Evolutionary conservation across 768 basidiomycete species (phyloP), one percentile per base, ranked within the genome.

Genomic region (Suillus brevipes): DNA sequence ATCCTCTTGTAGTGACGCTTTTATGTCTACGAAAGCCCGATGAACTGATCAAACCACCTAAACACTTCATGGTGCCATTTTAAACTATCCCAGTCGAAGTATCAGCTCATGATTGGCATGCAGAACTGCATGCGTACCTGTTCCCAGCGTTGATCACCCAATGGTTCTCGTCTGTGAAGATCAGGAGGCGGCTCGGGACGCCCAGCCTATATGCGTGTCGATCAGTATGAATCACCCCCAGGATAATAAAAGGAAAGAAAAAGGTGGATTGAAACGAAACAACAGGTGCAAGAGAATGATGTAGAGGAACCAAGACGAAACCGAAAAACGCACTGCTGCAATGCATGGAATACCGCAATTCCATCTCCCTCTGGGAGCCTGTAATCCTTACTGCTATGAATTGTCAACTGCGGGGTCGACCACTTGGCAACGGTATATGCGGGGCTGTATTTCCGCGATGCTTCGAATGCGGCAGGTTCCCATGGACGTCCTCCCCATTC

Each of bases 61-160:
- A 99, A 90, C 14, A 99, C 90, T 75, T 99, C 97, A 68, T 91
- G 82, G 78, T 98, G 94, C 97, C 97, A 99, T 75, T 95, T 94
- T 74, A 97, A 78, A 73, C 92, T 91, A 70, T 40, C 16, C 49
- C 36, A 64, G 57, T 16, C 16, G 53, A 50, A 57, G 38, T 18
- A 28, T 59, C 14, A 28, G 38, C 23, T 58, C 16, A 45, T 38
- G 63, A n/a, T 47, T 1, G 20, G 36, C 20, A 6, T 25, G 8
- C n/a, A 47, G n/a, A 52, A 59, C 23, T 5, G 64, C 40, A 1
- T 38, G 68, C 81, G 37, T 34, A 87, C 87, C 87, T 91, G 69
- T 93, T 93, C 61, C 87, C 89, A 65, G 89, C 90, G 62, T 91
- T 84, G 66, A 92, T 70, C 31, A 94, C 94, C 95, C 95, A 95